Evolutionary conservation across 164 flowering plant species (phyloP).

Genomic region (Warburgia ugandensis): DNA sequence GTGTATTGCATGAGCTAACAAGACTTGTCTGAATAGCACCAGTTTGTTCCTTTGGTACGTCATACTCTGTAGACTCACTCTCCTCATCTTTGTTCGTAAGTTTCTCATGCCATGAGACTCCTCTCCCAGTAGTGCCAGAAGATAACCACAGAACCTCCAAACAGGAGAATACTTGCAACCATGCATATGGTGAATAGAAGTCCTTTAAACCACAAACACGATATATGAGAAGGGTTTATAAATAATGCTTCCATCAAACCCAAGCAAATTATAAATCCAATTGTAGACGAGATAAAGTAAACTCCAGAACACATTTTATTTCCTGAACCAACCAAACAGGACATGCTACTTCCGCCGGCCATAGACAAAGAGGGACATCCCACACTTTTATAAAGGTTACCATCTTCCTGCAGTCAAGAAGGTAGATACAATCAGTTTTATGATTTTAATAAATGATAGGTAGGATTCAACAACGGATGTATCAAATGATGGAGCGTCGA

Average conservation of each 20-base stretch:
- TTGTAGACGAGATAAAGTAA: slow-evolving; percentile 41
- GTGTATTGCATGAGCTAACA: slow-evolving; percentile 20
- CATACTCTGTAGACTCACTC: slow-evolving; percentile 4
- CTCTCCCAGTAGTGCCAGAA: slow-evolving; percentile 70
- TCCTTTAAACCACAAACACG: slow-evolving; percentile 73
- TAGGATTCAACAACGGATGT: background rate
- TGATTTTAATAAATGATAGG: no score
- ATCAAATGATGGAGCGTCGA: slow-evolving; percentile 1
- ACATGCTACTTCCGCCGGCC: slow-evolving; percentile 40
- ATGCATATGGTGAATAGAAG: slow-evolving; percentile 57
- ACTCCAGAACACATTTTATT: slow-evolving; percentile 65
- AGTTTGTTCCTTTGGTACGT: slow-evolving; percentile 6
- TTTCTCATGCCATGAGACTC: slow-evolving; percentile 21
- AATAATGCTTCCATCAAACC: slow-evolving; percentile 41
- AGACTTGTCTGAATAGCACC: slow-evolving; percentile 14
- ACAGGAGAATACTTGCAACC: slow-evolving; percentile 47
- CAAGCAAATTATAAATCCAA: slow-evolving; percentile 45
- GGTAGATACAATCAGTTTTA: no score
- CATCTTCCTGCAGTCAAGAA: slow-evolving; percentile 97
- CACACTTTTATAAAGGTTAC: slow-evolving; percentile 19
- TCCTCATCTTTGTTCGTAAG: slow-evolving; percentile 12
- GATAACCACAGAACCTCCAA: slow-evolving; percentile 66
- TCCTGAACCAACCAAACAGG: slow-evolving; percentile 82
- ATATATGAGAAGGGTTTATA: slow-evolving; percentile 38
- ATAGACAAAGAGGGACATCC: slow-evolving; percentile 23